Percentiles rank a stretch among this genome's conserved stretches.
These are phyloP conservation scores for Piper betle DNA, from an alignment of 164 flowering plant genomes.

Conservation along the genomic window DNA sequence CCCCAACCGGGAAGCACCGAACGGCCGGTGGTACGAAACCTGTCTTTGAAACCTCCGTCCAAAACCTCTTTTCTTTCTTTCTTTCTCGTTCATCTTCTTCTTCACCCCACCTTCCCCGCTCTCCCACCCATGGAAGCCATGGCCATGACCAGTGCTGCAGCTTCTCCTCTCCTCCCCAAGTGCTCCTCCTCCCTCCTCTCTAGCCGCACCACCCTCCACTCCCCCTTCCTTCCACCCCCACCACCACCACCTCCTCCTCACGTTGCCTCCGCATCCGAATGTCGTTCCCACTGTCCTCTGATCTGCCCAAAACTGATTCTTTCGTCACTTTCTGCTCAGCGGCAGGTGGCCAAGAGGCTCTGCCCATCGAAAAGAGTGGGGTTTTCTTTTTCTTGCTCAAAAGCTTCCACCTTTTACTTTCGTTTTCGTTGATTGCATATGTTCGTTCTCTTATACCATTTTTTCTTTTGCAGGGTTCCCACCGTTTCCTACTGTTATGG, in stretches of 20 bases:
- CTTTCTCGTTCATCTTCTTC: too few species aligned
- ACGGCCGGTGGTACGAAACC: too few species aligned
- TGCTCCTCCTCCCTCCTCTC: background rate
- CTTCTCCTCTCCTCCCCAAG: background rate
- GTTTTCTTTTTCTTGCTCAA: background rate
- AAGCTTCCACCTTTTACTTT: background rate
- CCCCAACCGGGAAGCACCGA: too few species aligned
- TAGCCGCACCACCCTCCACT: slow-evolving; percentile 3
- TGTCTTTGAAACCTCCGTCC: too few species aligned
- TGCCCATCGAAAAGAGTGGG: slow-evolving; percentile 23
- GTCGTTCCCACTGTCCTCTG: slow-evolving; percentile 3
- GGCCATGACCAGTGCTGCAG: slow-evolving; percentile 5
- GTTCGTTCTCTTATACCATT: background rate
- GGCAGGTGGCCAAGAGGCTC: slow-evolving; percentile 5
- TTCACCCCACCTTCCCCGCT: too few species aligned
- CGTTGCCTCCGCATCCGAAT: background rate
- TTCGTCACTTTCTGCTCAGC: slow-evolving; percentile 6
- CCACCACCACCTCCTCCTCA: slow-evolving; percentile 3
- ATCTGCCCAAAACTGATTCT: background rate
- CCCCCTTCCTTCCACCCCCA: background rate
- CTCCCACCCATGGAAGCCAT: background rate
- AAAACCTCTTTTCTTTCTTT: too few species aligned
- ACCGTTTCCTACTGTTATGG: slow-evolving; percentile 82
- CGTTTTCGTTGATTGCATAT: background rate
- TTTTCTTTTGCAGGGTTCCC: slow-evolving; percentile 31